phyloP scores from a whole-genome alignment of 2,329 filamentous ascomycete species.

The Diplocarpon rosae region DNA sequence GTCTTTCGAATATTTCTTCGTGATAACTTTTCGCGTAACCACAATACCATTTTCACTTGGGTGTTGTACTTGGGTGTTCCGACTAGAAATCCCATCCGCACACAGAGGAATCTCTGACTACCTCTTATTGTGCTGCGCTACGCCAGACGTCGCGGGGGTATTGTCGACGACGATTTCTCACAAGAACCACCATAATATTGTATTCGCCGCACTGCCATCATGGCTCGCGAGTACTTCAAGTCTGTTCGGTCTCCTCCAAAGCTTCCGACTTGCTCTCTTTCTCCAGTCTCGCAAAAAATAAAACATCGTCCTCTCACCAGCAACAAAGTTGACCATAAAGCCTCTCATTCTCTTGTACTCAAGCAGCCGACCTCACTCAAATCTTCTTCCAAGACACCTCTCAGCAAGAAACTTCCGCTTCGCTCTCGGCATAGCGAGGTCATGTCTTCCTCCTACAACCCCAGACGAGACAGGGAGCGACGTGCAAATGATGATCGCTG shows the following conservation, averaged over 20 bases:
- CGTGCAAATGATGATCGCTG: too few relatives aligned
- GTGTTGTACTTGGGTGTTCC: too few relatives aligned
- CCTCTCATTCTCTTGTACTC: neutral
- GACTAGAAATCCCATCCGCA: too few relatives aligned
- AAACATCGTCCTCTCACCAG: neutral
- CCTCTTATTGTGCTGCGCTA: neutral
- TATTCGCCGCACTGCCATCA: neutral
- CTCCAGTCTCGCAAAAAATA: neutral
- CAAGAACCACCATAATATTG: neutral
- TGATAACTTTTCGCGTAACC: too few relatives aligned
- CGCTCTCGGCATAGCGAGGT: neutral
- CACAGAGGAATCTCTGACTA: neutral
- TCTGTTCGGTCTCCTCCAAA: neutral
- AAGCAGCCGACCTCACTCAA: too few relatives aligned
- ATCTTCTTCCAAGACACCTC: neutral
- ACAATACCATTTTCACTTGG: too few relatives aligned
- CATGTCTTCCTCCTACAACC: neutral
- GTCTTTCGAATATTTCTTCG: neutral
- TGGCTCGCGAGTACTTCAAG: constrained; percentile 1
- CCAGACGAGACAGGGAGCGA: neutral
- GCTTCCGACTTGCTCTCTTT: neutral
- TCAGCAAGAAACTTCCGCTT: neutral
- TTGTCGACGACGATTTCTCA: neutral
- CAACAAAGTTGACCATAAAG: neutral
- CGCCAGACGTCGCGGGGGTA: neutral